These are phyloP conservation scores for Earliella scabrosa DNA, from an alignment of 1,284 basidiomycete genomes.

Conservation along the genomic window DNA sequence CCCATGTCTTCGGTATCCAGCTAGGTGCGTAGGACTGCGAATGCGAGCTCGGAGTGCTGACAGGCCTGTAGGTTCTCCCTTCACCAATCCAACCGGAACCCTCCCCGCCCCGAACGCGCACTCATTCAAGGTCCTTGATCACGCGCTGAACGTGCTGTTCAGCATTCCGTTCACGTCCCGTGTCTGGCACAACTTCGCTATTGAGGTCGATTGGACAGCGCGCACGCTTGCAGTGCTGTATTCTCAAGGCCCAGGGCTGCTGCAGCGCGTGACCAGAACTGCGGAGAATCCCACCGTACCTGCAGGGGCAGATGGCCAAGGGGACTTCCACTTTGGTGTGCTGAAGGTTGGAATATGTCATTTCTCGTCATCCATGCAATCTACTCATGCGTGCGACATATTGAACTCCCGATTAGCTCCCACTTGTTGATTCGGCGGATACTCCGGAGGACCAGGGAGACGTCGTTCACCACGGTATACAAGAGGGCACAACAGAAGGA, in stretches of 20 bases:
- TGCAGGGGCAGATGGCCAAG: constrained; percentile 49
- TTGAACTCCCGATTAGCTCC: constrained; percentile 44
- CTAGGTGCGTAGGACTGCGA: constrained; percentile 53
- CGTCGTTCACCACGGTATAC: constrained; percentile 60
- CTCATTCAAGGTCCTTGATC: constrained; percentile 56
- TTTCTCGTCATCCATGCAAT: constrained; percentile 5
- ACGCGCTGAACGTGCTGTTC: constrained; percentile 55
- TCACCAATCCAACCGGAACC: constrained; percentile 51
- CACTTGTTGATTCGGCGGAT: constrained; percentile 53
- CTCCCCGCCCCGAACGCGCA: constrained; percentile 46
- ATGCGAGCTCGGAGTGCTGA: neutral
- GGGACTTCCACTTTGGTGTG: constrained; percentile 62
- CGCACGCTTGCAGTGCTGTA: constrained; percentile 54
- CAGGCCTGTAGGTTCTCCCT: constrained; percentile 50
- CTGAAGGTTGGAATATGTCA: constrained; percentile 54
- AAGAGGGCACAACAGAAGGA: constrained; percentile 58
- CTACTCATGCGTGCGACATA: neutral
- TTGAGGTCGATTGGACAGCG: constrained; percentile 59
- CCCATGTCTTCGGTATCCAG: constrained; percentile 60
- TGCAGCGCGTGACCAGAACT: constrained; percentile 45
- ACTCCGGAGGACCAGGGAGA: constrained; percentile 50
- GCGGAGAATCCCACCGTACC: constrained; percentile 46
- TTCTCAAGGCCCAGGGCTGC: constrained; percentile 43
- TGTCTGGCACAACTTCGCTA: constrained; percentile 64
- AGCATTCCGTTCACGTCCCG: constrained; percentile 46